Evolutionary conservation across 345 rosid species (phyloP).

Genomic region (Eucalyptus guilfoylei): DNA sequence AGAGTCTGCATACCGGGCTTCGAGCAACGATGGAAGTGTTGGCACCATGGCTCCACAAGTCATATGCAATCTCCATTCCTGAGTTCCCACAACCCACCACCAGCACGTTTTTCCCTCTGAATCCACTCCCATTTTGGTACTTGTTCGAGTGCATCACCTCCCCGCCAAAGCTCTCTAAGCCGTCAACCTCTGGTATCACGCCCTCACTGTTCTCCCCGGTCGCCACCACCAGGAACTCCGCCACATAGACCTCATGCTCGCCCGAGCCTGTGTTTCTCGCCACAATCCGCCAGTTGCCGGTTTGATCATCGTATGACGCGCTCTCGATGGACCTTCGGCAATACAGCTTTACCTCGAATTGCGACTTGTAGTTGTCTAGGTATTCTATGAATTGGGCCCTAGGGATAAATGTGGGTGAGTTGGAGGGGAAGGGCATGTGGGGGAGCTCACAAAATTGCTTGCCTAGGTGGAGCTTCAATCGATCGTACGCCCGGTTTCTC

Average conservation of each 20-base stretch:
- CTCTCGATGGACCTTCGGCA: constrained; percentile 12
- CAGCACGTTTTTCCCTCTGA: constrained; percentile 19
- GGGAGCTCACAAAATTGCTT: constrained; percentile 49
- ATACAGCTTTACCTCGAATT: constrained; percentile 11
- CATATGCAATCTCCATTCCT: constrained; percentile 59
- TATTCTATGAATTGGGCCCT: constrained; percentile 22
- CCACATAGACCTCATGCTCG: constrained; percentile 8
- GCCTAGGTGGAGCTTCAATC: constrained; percentile 35
- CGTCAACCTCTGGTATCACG: constrained; percentile 15
- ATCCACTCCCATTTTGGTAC: constrained; percentile 15
- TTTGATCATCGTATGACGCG: background rate
- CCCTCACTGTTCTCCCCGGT: constrained; percentile 37
- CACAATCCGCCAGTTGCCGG: constrained; percentile 13
- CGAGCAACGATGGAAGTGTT: constrained; percentile 25
- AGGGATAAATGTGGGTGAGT: constrained; percentile 26
- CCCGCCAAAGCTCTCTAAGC: constrained; percentile 24
- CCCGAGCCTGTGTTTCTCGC: background rate
- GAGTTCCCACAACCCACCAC: constrained; percentile 65
- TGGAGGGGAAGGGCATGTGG: constrained; percentile 17
- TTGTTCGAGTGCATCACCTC: constrained; percentile 28
- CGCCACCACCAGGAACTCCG: constrained; percentile 32
- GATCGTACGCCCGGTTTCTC: constrained; percentile 35
- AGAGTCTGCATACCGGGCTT: constrained; percentile 11
- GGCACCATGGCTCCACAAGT: constrained; percentile 20
- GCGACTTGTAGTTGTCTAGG: constrained; percentile 30